phyloP scores from a whole-genome alignment of 2,329 filamentous ascomycete genomes.

The Diaporthe helianthi region DNA sequence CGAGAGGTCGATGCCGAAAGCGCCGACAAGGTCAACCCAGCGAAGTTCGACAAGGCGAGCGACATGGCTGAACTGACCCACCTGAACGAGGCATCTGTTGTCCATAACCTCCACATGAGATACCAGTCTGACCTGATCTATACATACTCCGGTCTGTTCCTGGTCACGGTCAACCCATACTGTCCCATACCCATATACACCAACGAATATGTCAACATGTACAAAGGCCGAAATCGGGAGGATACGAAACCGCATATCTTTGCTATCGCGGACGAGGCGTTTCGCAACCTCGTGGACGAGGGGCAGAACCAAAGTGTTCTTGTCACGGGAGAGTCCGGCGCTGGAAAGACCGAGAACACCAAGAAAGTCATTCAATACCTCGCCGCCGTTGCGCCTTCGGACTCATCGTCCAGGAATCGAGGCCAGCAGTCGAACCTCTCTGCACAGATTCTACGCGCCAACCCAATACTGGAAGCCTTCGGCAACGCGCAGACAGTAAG shows the following conservation, averaged over 20 bases:
- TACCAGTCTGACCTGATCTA: conserved; percentile 98
- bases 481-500: conserved; percentile 97
- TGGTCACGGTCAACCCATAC: conserved; percentile 97
- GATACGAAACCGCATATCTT: conserved; percentile 98
- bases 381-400: conserved; percentile 88
- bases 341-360: conserved; percentile 98
- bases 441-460: conserved; percentile 93
- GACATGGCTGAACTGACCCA: conserved; percentile 99
- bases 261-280: conserved; percentile 96
- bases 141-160: conserved; percentile 95
- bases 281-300: conserved; percentile 93
- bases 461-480: conserved; percentile 96
- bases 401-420: conserved; percentile 71
- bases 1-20: conserved; percentile 84
- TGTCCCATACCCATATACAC: conserved; percentile 93
- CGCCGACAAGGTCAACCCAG: conserved; percentile 98
- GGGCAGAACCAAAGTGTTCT: conserved; percentile 96
- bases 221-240: conserved; percentile 87
- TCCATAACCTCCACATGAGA: conserved; percentile 93
- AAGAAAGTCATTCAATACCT: conserved; percentile 99
- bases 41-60: conserved; percentile 98
- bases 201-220: conserved; percentile 98
- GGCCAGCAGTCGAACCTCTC: conserved; percentile 81
- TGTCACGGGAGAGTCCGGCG: conserved; percentile 96
- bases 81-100: conserved; percentile 95